Conservation (phyloP, 345 rosid species). For the Eutrema heterophyllum region DNA sequence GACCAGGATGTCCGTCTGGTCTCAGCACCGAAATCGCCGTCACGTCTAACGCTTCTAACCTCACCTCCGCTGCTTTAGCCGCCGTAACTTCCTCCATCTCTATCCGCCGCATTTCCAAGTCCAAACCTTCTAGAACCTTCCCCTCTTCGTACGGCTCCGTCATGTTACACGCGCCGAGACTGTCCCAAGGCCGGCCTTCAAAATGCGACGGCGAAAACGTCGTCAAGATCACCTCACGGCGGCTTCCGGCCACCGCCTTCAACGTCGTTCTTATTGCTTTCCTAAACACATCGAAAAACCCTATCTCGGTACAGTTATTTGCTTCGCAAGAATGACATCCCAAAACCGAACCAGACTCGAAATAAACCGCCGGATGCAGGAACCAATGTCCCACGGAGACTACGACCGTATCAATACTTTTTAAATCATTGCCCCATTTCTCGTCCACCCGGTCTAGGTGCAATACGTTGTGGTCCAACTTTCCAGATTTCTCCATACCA, state of each 20-base stretch:
- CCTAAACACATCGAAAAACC: slow-evolving; percentile 67
- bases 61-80: slow-evolving; percentile 40
- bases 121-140: slow-evolving; percentile 68
- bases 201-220: slow-evolving; percentile 91
- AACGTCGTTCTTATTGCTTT: slow-evolving; percentile 70
- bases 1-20: slow-evolving; percentile 94
- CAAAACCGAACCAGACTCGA: slow-evolving; percentile 51
- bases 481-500: slow-evolving; percentile 81
- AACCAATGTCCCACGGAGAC: slow-evolving; percentile 95
- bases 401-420: slow-evolving; percentile 48
- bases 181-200: slow-evolving; percentile 90
- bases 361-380: slow-evolving; percentile 80
- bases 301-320: slow-evolving; percentile 69
- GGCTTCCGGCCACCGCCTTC: slow-evolving; percentile 36
- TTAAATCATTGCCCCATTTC: slow-evolving; percentile 70
- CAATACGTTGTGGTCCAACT: slow-evolving; percentile 60
- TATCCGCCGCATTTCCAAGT: slow-evolving; percentile 58
- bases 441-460: slow-evolving; percentile 67
- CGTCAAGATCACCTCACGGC: slow-evolving; percentile 46
- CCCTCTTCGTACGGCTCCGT: slow-evolving; percentile 65
- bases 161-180: slow-evolving; percentile 79
- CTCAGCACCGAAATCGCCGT: slow-evolving; percentile 63
- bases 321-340: slow-evolving; percentile 87
- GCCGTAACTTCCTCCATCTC: slow-evolving; percentile 61
- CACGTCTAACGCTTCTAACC: slow-evolving; percentile 70